phyloP scores from a whole-genome alignment of 352 stramenopile genomes.

The Phytophthora constricta region DNA sequence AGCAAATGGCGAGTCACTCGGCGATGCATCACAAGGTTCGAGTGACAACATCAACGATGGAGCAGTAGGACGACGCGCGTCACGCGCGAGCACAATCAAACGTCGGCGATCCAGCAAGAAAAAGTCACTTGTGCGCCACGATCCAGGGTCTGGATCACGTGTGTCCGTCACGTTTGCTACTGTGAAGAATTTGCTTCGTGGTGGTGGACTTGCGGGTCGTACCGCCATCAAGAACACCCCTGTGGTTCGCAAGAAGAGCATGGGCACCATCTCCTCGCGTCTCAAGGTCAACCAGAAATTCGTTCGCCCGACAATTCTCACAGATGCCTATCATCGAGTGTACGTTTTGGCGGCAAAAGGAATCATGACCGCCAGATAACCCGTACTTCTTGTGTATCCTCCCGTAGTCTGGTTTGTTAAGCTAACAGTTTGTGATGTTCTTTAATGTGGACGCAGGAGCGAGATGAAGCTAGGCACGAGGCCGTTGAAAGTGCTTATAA shows the following conservation, averaged over 20 bases:
- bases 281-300: conserved; percentile 77
- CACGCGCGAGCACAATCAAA: conserved; percentile 14
- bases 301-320: conserved; percentile 63
- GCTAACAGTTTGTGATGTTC: no score
- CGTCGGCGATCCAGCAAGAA: conserved; percentile 33
- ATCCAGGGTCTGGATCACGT: conserved; percentile 27
- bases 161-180: conserved; percentile 63
- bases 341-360: conserved; percentile 34
- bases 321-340: conserved; percentile 72
- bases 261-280: conserved; percentile 68
- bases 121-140: conserved; percentile 18
- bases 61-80: conserved; percentile 5
- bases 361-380: neutral
- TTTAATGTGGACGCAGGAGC: no score
- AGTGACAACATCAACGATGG: conserved; percentile 14
- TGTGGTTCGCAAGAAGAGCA: conserved; percentile 54
- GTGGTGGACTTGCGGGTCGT: conserved; percentile 45
- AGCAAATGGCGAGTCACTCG: conserved; percentile 4
- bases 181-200: conserved; percentile 69
- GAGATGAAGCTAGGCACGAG: conserved; percentile 76
- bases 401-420: neutral
- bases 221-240: conserved; percentile 44
- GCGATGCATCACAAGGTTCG: neutral
- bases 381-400: neutral
- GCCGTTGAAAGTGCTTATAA: conserved; percentile 48